Percentiles rank a stretch among this genome's conserved stretches.
Evolutionary conservation across 768 basidiomycete genomes (phyloP).

Genomic region (Collybia nuda): DNA sequence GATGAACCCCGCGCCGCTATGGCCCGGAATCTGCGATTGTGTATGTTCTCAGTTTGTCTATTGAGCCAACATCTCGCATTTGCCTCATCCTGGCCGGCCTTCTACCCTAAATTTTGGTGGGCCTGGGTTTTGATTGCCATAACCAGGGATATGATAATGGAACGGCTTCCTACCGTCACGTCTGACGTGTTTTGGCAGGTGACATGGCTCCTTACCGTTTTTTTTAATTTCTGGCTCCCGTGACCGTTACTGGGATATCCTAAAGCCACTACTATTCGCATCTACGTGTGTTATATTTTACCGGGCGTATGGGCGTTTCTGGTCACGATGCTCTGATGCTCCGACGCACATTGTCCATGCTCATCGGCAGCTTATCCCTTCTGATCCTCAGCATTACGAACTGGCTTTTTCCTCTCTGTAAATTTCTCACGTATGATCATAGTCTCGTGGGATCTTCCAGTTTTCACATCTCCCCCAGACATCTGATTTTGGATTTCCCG

Average conservation of each 20-base stretch:
- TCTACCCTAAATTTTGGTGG: too few relatives aligned
- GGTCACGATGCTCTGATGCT: too few relatives aligned
- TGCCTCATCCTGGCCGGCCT: too few relatives aligned
- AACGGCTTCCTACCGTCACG: background rate
- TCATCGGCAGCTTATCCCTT: background rate
- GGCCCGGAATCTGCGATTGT: background rate
- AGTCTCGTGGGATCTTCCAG: background rate
- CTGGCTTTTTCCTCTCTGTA: background rate
- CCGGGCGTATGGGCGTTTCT: too few relatives aligned
- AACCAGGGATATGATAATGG: background rate
- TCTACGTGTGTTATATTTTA: too few relatives aligned
- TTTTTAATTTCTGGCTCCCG: background rate
- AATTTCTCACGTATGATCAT: background rate
- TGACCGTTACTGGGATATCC: background rate
- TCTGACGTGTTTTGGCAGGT: background rate
- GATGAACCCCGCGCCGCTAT: background rate
- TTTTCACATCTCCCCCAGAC: background rate
- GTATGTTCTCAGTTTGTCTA: background rate
- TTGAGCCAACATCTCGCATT: too few relatives aligned
- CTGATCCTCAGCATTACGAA: background rate
- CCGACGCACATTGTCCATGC: too few relatives aligned
- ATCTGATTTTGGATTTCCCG: background rate
- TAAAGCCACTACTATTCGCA: too few relatives aligned
- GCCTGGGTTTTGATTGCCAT: background rate
- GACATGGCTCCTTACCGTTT: background rate